Base-by-base conservation (phyloP, 2,329 filamentous ascomycete genomes). In the Didymella glomerata region DNA sequence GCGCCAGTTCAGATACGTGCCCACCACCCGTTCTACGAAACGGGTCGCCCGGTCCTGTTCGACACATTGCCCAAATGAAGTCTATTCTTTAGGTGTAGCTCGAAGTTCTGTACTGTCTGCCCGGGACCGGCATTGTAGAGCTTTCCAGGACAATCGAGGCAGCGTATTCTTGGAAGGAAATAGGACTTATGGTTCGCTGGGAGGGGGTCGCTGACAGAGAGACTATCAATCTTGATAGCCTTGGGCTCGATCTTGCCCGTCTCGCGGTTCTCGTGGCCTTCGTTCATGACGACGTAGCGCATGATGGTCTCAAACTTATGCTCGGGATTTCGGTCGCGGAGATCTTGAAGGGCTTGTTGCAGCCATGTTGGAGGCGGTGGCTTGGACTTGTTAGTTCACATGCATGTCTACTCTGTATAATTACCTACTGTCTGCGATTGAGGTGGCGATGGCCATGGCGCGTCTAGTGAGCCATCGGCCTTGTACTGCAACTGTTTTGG, bases 131-230 rank as follows among this genome's bases (percentile, higher is more conserved):
- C 92, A 0, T 93, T 97, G 77, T 99, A 99, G 11, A 97, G 82
- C 77, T 97, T 98, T 28, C 92, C 92, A 0, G 92, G 92, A 75
- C 95, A 98, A 76, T 99, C 95, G 46, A 90, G 86, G 76, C 95
- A 99, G 58, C 92, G 86, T 64, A 99, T 97, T 49, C 95, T 85
- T 9, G 95, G 95, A 48, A 97, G 83, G 78, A 90, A 98, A 78
- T 91, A 90, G 68, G 90, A 92, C 70, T 90, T 91, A 61, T 92
- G 82, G 62, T 90, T 86, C 61, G 84, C 81, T 53, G 85, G 88
- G 9, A 84, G 79, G 16, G 83, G 81, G 44, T 84, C 81, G 36
- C 82, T 83, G 2, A 75, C 71, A 14, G 73, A 71, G 10, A 79
- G 60, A 34, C 83, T 70, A 74, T 82, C 78, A 27, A 80, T 79